Evolutionary conservation across 306 rosid species (phyloP), one percentile per base, ranked within the genome.

Genomic region (Vigna radiata): DNA sequence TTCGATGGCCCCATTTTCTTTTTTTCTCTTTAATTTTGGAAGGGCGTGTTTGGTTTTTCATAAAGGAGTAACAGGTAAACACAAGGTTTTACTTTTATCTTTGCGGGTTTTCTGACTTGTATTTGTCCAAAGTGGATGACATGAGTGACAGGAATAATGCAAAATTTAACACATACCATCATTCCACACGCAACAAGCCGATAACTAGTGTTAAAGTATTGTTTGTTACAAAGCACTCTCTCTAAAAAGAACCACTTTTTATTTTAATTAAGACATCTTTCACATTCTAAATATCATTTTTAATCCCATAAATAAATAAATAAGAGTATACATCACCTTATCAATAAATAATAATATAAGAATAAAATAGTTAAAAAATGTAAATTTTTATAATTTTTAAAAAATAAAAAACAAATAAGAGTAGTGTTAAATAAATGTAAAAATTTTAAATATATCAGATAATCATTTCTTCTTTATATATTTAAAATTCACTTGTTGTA

Each of bases 21-120:
- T 31, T 17, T 55, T 29, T 44, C 16, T 39, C 10, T 58, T 69
- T 12, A 56, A 55, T 61, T 70, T 70, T 50, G 79, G 76, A 39
- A 53, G 36, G 82, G 77, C 75, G 62, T 76, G 67, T 75, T 79
- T 83, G 79, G 21, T 55, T 62, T 54, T 79, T 73, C 77, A 79
- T 14, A 46, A 75, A 18, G 53, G 60, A 9, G 77, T 44, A 37
- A 75, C 62, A 9, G 12, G 55, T 53, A 68, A 27, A 64, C 69
- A 43, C 83, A 73, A 62, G 56, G 72, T 46, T 76, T 76, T 61
- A 48, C 81, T 69, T 70, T 83, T 63, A 74, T 44, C 70, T 75
- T 63, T 46, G n/a, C 31, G 68, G 83, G 48, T 33, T 66, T 72
- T 83, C 55, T 79, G 80, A 50, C 85, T 72, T 82, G 72, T 47